These are phyloP conservation scores for Xylariales sp. DNA, from an alignment of 2,329 filamentous ascomycete species.

Conservation along the genomic window DNA sequence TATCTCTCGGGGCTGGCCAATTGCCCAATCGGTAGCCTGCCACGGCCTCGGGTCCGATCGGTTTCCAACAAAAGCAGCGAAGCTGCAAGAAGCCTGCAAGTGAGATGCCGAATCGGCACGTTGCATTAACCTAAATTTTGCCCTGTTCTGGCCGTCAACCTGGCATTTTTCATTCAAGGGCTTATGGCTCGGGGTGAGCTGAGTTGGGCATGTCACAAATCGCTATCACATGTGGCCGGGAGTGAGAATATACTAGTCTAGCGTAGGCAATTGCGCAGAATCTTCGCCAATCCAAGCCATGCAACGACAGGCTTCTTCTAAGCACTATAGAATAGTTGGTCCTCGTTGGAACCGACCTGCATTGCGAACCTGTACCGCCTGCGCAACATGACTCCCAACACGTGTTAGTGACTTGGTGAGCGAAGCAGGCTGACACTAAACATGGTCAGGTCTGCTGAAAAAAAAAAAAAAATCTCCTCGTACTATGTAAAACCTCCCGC, in stretches of 20 bases:
- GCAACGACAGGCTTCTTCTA: slow-evolving; percentile 26
- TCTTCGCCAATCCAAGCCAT: slow-evolving; percentile 18
- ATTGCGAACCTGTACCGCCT: slow-evolving; percentile 9
- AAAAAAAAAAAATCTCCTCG: no score
- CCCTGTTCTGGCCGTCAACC: slow-evolving; percentile 11
- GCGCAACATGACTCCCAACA: slow-evolving; percentile 35
- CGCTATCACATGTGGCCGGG: slow-evolving; percentile 15
- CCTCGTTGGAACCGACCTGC: slow-evolving; percentile 24
- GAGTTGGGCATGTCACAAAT: slow-evolving; percentile 2
- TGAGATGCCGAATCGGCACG: slow-evolving; percentile 31
- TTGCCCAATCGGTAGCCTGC: slow-evolving; percentile 38
- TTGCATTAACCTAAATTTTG: slow-evolving; percentile 4
- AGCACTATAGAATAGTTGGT: slow-evolving; percentile 22
- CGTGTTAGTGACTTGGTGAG: slow-evolving; percentile 23
- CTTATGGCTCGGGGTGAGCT: slow-evolving; percentile 11
- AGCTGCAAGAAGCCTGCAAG: slow-evolving; percentile 31
- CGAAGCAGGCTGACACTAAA: slow-evolving; percentile 19
- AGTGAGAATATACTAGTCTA: not conserved
- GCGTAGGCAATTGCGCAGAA: not conserved
- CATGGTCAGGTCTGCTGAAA: slow-evolving; percentile 1
- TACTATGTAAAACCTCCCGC: not conserved
- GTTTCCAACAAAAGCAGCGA: slow-evolving; percentile 18
- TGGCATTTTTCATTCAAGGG: slow-evolving; percentile 20
- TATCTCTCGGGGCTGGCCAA: not conserved
- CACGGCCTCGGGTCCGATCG: slow-evolving; percentile 35